These are phyloP conservation scores for Leccinum angustisporum DNA, from an alignment of 1,284 basidiomycete species.

Conservation along the genomic window DNA sequence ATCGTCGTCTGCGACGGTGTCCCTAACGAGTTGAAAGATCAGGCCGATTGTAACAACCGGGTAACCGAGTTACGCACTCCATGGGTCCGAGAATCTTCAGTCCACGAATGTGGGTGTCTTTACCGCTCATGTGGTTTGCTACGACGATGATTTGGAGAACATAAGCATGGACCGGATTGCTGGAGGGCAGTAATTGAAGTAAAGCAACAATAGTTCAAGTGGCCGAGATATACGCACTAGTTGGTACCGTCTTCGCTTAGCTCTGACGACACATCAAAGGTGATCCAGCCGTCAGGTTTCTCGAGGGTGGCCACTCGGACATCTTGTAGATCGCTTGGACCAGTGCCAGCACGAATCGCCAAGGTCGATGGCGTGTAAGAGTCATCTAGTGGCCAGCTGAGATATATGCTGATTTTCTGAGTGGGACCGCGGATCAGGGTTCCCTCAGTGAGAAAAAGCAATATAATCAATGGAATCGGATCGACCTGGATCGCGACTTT, in stretches of 20 bases:
- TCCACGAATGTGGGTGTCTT: slow-evolving; percentile 96
- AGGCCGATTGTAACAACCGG: not conserved
- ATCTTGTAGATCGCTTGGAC: slow-evolving; percentile 90
- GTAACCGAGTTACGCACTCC: slow-evolving; percentile 53
- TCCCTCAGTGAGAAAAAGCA: not conserved
- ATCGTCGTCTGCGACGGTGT: slow-evolving; percentile 54
- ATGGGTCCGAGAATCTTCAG: slow-evolving; percentile 82
- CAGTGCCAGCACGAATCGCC: slow-evolving; percentile 89
- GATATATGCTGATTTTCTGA: slow-evolving; percentile 89
- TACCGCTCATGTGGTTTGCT: slow-evolving; percentile 96
- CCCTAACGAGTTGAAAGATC: slow-evolving; percentile 31
- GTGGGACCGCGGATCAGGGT: not conserved
- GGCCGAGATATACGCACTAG: slow-evolving; percentile 42
- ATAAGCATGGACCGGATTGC: slow-evolving; percentile 86
- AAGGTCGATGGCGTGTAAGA: slow-evolving; percentile 96
- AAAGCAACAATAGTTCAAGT: not conserved
- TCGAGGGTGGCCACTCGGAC: slow-evolving; percentile 82
- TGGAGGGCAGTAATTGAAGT: slow-evolving; percentile 33
- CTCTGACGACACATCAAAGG: slow-evolving; percentile 84
- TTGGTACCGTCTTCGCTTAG: slow-evolving; percentile 74
- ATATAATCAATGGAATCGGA: not conserved
- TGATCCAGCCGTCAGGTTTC: slow-evolving; percentile 95
- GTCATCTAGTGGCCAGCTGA: slow-evolving; percentile 88
- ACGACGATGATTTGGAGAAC: slow-evolving; percentile 89
- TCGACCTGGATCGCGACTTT: slow-evolving; percentile 86